Conservation (phyloP, 2,329 filamentous ascomycete species). For the Colletotrichum acutatum region DNA sequence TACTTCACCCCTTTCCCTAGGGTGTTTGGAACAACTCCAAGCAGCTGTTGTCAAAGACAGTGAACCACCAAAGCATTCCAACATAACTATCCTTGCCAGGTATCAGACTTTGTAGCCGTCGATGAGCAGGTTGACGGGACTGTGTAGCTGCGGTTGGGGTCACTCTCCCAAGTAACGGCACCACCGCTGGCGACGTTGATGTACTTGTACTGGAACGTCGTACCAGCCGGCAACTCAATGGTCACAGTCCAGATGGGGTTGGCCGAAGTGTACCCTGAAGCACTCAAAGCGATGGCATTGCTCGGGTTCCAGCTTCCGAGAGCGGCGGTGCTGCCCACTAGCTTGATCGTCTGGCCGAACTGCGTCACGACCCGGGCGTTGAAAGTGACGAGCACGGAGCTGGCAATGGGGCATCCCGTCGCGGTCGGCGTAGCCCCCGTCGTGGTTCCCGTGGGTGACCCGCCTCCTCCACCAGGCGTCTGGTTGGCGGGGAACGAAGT, state of each 20-base stretch:
- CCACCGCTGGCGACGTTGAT: slow-evolving; percentile 68
- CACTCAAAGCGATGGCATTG: slow-evolving; percentile 66
- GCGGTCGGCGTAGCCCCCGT: slow-evolving; percentile 44
- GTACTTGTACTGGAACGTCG: slow-evolving; percentile 74
- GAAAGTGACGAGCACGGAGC: slow-evolving; percentile 71
- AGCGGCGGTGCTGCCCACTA: slow-evolving; percentile 67
- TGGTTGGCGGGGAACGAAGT: slow-evolving; percentile 61
- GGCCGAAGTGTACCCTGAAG: slow-evolving; percentile 65
- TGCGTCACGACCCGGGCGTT: slow-evolving; percentile 65
- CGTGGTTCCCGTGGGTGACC: slow-evolving; percentile 31
- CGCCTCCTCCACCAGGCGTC: slow-evolving; percentile 51
- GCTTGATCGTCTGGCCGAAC: slow-evolving; percentile 72
- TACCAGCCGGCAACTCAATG: slow-evolving; percentile 65
- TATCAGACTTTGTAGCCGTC: slow-evolving; percentile 43
- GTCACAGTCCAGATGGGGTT: slow-evolving; percentile 72
- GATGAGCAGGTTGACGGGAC: slow-evolving; percentile 45
- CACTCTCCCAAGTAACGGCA: slow-evolving; percentile 71
- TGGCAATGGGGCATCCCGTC: slow-evolving; percentile 43
- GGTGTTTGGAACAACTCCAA: neutral
- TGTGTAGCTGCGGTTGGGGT: slow-evolving; percentile 60
- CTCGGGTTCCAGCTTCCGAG: slow-evolving; percentile 72
- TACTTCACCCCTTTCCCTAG: neutral
- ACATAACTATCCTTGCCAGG: slow-evolving; percentile 44
- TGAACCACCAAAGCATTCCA: neutral
- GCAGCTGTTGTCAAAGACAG: neutral